A percentile compares a stretch with the other conserved stretches of the same genome.
These are phyloP conservation scores for Tetrahymena thermophila DNA, from an alignment of 73 alveolate species.

Conservation along the genomic window DNA sequence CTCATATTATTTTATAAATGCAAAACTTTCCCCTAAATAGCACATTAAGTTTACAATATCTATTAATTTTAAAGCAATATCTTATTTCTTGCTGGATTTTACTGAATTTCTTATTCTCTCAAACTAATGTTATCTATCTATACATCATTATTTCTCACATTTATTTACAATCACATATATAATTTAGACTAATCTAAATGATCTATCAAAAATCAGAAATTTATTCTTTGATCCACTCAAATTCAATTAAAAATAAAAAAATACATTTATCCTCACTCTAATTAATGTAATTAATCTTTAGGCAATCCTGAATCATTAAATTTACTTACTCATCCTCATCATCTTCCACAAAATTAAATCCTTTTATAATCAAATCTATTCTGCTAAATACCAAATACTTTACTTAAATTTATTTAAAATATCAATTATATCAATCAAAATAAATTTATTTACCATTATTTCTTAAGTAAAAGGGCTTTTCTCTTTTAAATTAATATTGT, in stretches of 20 bases:
- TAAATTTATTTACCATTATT: too few species aligned
- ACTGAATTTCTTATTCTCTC: background rate
- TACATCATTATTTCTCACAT: background rate
- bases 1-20: background rate
- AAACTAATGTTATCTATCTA: background rate
- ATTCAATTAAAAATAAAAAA: background rate
- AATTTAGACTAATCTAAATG: too few species aligned
- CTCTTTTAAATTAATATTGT: background rate
- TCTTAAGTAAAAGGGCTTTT: too few species aligned
- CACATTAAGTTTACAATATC: background rate
- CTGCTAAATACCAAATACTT: too few species aligned
- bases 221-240: background rate
- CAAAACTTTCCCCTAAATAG: background rate
- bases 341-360: too few species aligned
- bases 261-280: background rate
- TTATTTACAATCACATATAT: background rate
- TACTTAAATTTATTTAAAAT: background rate
- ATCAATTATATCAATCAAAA: too few species aligned
- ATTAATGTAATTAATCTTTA: too few species aligned
- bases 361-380: too few species aligned
- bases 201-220: background rate
- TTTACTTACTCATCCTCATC: background rate
- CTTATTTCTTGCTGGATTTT: background rate
- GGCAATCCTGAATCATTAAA: background rate
- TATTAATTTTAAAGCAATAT: background rate